Evolutionary conservation across 805 yeast species (phyloP).

Genomic region (Kodamaea laetipori): DNA sequence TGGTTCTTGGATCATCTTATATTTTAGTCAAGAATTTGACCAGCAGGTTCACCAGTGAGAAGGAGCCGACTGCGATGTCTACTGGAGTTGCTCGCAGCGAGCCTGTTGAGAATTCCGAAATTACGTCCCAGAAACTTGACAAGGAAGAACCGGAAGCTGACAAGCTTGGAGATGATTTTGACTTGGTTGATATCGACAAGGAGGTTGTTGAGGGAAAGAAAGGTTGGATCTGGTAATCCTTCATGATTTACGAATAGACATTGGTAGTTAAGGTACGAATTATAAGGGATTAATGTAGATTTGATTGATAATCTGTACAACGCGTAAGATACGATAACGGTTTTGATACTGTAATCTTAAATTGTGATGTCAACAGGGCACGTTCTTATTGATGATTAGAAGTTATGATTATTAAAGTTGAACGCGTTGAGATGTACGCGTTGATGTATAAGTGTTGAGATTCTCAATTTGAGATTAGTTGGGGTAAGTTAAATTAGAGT

Average conservation of each 20-base stretch:
- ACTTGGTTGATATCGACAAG: slow-evolving; percentile 12
- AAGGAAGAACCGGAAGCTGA: slow-evolving; percentile 5
- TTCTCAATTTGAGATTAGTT: too few species aligned
- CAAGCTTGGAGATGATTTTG: slow-evolving; percentile 13
- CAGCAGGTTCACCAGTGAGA: slow-evolving; percentile 10
- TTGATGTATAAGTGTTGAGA: too few species aligned
- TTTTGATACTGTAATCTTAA: too few species aligned
- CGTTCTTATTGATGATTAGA: too few species aligned
- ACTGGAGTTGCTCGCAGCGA: slow-evolving; percentile 1
- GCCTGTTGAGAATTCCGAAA: not conserved
- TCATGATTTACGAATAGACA: slow-evolving; percentile 5
- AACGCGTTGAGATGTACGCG: too few species aligned
- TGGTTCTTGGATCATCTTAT: slow-evolving; percentile 17
- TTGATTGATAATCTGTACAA: not conserved
- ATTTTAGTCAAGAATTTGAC: slow-evolving; percentile 17
- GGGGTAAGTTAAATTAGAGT: too few species aligned
- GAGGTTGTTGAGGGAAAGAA: slow-evolving; percentile 13
- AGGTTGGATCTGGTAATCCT: slow-evolving; percentile 20
- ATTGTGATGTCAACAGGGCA: too few species aligned
- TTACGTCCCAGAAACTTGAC: not conserved
- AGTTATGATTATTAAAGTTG: too few species aligned
- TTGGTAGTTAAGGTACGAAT: not conserved
- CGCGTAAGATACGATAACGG: too few species aligned
- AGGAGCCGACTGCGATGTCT: slow-evolving; percentile 6
- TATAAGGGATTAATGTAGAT: not conserved